A percentile compares a stretch with the other conserved stretches of the same genome.
These are phyloP conservation scores for Rosa rugosa DNA, from an alignment of 306 rosid species.

Conservation along the genomic window DNA sequence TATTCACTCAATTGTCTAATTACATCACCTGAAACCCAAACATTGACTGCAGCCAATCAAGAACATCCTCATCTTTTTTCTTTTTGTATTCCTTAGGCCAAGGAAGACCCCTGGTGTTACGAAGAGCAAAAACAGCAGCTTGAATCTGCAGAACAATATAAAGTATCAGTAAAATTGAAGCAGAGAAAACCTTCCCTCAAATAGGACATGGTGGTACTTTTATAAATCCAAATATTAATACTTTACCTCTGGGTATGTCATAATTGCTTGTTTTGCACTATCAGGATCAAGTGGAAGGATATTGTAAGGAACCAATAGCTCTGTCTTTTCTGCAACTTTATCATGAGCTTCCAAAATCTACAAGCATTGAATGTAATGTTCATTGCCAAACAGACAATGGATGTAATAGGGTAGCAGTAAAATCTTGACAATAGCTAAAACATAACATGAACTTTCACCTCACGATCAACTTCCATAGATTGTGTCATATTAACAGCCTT, in stretches of 20 bases:
- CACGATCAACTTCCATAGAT: conserved; percentile 94
- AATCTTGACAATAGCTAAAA: neutral
- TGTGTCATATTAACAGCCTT: conserved; percentile 98
- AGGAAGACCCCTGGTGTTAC: conserved; percentile 91
- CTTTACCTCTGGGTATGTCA: conserved; percentile 89
- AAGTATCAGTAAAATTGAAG: conserved; percentile 12
- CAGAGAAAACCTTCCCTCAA: neutral
- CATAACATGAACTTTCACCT: conserved; percentile 45
- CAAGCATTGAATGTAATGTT: conserved; percentile 1
- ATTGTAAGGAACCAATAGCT: conserved; percentile 87
- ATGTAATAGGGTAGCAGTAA: neutral
- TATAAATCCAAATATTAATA: conserved; percentile 8
- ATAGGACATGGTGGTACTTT: neutral
- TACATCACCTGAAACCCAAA: conserved; percentile 91
- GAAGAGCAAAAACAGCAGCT: conserved; percentile 93
- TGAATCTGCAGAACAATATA: conserved; percentile 55
- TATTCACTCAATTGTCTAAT: neutral
- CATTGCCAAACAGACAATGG: neutral
- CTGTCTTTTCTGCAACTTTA: conserved; percentile 94
- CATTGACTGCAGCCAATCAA: conserved; percentile 96
- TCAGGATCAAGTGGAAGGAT: conserved; percentile 99
- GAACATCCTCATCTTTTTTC: conserved; percentile 85
- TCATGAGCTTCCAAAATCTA: conserved; percentile 94
- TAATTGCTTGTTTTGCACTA: conserved; percentile 90
- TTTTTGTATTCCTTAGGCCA: conserved; percentile 87